Base-by-base conservation (phyloP, 495 filamentous ascomycete genomes). In the Penicillium odoratum region DNA sequence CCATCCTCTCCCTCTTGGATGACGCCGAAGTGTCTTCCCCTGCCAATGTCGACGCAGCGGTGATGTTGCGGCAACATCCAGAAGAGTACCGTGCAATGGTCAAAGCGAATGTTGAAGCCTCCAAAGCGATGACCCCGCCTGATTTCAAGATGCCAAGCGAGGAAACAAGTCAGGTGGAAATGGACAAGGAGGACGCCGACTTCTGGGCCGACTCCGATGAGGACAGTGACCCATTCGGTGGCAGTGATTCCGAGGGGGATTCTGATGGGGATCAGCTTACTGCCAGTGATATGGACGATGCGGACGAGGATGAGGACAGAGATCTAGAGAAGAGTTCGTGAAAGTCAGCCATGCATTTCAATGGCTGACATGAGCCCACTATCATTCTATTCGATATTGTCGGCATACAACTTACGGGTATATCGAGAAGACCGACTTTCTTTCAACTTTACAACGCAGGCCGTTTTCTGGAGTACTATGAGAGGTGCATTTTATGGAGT, bases 1-100 rank as follows among this genome's bases (percentile, higher is more conserved):
- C 93, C 38, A 98, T 98, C 16, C 80, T 98, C 16, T 88, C 92
- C n/a, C 85, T 98, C 1, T 86, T 98, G 44, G 94, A 98, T 68
- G 89, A 95, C 68, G 90, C 94, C 15, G 94, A 98, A 69, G 88
- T 93, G 60, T 90, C 85, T 56, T 96, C 91, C 5, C 91, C 94
- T 0, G 94, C 94, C 55, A 98, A 98, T 64, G 94, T 98, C 49
- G 93, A 98, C 64, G 94, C 94, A 10, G 84, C 88, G 29, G 88
- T 97, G 11, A 82, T 93, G 81, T 83, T 96, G 49, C 85, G 94
- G 53, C 89, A 90, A 55, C 68, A 88, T 25, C 83, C 83, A 4
- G 77, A 79, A 7, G 62, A 69, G 28, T 98, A 92, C 75, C 88
- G 89, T 68, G 69, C 75, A 48, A 81, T 76, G 59, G 93, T 93